phyloP scores from a whole-genome alignment of 768 basidiomycete species.

The Lentinula sp. region DNA sequence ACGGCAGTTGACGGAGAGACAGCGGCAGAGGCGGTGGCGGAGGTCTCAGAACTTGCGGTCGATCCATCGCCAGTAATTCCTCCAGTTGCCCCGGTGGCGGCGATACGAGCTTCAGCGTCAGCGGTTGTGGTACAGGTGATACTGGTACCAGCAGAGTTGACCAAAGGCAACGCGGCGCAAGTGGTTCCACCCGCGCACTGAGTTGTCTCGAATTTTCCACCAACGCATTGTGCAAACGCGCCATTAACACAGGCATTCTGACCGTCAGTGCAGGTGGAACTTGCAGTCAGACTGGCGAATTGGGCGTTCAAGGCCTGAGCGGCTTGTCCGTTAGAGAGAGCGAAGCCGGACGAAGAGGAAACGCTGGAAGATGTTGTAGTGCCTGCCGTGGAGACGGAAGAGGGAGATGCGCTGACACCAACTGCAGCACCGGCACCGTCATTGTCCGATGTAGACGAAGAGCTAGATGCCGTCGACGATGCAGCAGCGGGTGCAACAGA shows the following conservation, averaged over 20 bases:
- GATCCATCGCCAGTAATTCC: constrained; percentile 12
- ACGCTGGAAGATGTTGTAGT: not conserved
- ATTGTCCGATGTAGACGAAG: constrained; percentile 9
- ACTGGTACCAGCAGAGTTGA: constrained; percentile 35
- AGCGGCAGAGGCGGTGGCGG: constrained; percentile 7
- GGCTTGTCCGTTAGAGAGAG: constrained; percentile 29
- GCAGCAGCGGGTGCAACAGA: constrained; percentile 6
- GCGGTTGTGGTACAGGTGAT: constrained; percentile 32
- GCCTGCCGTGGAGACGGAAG: constrained; percentile 1
- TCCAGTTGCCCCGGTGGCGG: constrained; percentile 28
- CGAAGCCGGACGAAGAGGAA: constrained; percentile 15
- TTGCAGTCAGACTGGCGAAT: constrained; percentile 30
- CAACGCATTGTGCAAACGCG: constrained; percentile 45
- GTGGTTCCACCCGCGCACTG: constrained; percentile 21
- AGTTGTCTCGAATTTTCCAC: constrained; percentile 27
- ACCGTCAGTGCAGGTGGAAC: constrained; percentile 34
- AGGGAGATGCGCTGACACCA: constrained; percentile 3
- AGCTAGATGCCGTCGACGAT: not conserved
- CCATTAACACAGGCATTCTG: constrained; percentile 37
- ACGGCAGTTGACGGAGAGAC: constrained; percentile 13
- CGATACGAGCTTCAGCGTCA: constrained; percentile 30
- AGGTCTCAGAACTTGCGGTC: not conserved
- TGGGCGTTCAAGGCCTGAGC: constrained; percentile 33
- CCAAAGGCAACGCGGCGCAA: constrained; percentile 37
- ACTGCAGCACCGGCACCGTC: constrained; percentile 3